Evolutionary conservation across 2,329 filamentous ascomycete genomes (phyloP).

Genomic region (Ceratocystiopsis minuta): DNA sequence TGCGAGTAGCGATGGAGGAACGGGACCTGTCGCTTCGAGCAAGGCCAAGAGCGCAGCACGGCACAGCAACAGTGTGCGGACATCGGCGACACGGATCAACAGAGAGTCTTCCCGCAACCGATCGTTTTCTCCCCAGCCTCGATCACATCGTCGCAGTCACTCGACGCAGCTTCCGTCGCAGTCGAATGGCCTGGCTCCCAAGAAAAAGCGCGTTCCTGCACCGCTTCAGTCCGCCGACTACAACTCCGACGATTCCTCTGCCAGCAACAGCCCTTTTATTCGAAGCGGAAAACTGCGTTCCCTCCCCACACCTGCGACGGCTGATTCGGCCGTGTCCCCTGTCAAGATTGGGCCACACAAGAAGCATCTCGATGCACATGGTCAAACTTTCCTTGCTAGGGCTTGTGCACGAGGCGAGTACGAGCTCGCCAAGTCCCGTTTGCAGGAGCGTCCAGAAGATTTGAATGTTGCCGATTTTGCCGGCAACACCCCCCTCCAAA

Average conservation of each 20-base stretch:
- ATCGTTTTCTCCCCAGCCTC: slow-evolving; percentile 42
- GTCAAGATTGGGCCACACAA: slow-evolving; percentile 56
- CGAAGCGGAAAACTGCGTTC: slow-evolving; percentile 39
- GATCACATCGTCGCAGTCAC: slow-evolving; percentile 41
- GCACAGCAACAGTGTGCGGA: slow-evolving; percentile 7
- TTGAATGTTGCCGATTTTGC: slow-evolving; percentile 83
- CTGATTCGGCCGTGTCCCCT: slow-evolving; percentile 45
- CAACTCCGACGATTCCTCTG: slow-evolving; percentile 48
- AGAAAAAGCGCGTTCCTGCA: slow-evolving; percentile 43
- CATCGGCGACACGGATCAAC: slow-evolving; percentile 7
- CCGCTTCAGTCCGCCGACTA: slow-evolving; percentile 46
- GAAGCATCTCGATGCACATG: slow-evolving; percentile 81
- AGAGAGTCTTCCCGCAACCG: slow-evolving; percentile 16
- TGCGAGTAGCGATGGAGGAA: slow-evolving; percentile 14
- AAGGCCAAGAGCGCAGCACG: slow-evolving; percentile 6
- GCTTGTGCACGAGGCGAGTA: slow-evolving; percentile 77
- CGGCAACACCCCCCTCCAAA: slow-evolving; percentile 89
- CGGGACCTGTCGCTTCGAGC: not conserved
- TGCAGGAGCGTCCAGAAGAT: slow-evolving; percentile 68
- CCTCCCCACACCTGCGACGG: slow-evolving; percentile 35
- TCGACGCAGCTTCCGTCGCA: slow-evolving; percentile 44
- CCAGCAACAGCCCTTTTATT: slow-evolving; percentile 39
- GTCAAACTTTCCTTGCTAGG: slow-evolving; percentile 76
- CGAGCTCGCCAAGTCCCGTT: slow-evolving; percentile 55
- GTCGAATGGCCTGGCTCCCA: slow-evolving; percentile 35